Evolutionary conservation across 163 green algal species (phyloP), one percentile per base, ranked within the genome.

Genomic region (Scenedesmus sp.): DNA sequence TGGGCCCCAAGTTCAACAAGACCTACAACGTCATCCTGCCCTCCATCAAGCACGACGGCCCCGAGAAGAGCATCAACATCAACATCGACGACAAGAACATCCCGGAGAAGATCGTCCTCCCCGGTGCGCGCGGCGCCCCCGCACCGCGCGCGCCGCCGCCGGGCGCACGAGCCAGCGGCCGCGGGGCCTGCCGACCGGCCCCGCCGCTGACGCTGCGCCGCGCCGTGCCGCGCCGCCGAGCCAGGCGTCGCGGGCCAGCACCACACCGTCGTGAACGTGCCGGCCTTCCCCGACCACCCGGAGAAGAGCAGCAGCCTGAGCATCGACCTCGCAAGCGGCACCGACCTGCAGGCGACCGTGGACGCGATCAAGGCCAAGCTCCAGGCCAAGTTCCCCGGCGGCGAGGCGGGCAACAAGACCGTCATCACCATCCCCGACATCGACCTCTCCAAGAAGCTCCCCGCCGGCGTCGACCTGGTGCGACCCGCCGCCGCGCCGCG

Each of bases 21-120:
- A 60, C 17, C 3, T 63, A 64, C 50, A 77, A 77, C 69, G 56
- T 77, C 42, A 48, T 57, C 34, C 69, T 77, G 69, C 69, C 69
- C 14, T 47, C 17, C 51, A 34, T 48, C 33, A 57, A 77, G 53
- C 65, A 51, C 26, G 50, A 77, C 22, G 69, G 69, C 36, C 42
- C 63, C 14, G 39, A 20, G 11, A 4, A 60, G n/a, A 73, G 60
- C 44, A 24, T 73, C 7, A 54, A 60, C 6, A 4, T 73, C 7
- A 44, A 73, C 22, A 24, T 45, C n/a, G 14, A 73, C 31, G 26
- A 73, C 36, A 20, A 34, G 3, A 14, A 14, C 17, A 60, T 26
- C 10, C 7, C 39, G 7, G 36, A 73, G 20, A 60, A 26, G 9
- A 73, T 73, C 10, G 44, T 60, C 4, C 22, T 73, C 17, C 44